Evolutionary conservation across 1,284 basidiomycete species (phyloP).

Genomic region (Ceratobasidium sp.): DNA sequence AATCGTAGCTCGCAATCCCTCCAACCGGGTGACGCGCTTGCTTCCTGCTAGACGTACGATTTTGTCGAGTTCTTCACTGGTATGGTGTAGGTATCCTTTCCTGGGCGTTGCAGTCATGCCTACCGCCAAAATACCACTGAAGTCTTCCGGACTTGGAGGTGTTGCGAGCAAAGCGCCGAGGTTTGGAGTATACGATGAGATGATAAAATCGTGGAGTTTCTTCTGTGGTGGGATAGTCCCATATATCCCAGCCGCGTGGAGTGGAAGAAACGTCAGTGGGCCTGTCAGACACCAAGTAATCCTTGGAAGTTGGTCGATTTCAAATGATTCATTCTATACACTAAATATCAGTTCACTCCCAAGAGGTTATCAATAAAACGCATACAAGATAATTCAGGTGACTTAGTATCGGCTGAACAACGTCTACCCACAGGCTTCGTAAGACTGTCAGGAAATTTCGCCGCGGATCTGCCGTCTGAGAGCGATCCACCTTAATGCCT

Average conservation of each 20-base stretch:
- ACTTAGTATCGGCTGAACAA: background rate
- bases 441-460: background rate
- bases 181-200: conserved; percentile 13
- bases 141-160: background rate
- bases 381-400: background rate
- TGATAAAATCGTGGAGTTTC: background rate
- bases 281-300: conserved; percentile 18
- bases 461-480: background rate
- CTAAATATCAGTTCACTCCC: too few species aligned
- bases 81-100: background rate
- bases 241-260: conserved; percentile 17
- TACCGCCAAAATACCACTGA: background rate
- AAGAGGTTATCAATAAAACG: too few species aligned
- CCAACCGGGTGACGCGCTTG: background rate
- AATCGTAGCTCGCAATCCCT: background rate
- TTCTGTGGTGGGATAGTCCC: background rate
- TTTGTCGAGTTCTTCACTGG: background rate
- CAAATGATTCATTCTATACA: background rate
- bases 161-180: background rate
- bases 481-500: background rate
- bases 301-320: background rate
- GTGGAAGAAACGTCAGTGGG: background rate
- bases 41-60: background rate
- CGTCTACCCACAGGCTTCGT: background rate
- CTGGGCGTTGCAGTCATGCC: background rate